phyloP scores from a whole-genome alignment of 495 filamentous ascomycete species.

The Neurospora sublineolata region DNA sequence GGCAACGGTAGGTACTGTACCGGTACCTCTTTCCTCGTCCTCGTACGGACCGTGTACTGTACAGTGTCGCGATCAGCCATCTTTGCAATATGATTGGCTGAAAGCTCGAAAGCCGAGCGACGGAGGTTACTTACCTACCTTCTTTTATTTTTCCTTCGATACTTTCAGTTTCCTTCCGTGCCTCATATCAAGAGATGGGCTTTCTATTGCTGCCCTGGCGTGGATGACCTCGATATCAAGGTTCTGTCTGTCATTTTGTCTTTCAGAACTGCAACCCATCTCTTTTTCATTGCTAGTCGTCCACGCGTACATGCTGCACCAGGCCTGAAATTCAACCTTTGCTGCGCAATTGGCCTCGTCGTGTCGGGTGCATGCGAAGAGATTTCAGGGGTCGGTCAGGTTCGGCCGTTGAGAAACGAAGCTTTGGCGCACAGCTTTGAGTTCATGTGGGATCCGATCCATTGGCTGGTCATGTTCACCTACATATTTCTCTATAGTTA shows the following conservation, averaged over 20 bases:
- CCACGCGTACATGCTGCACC: background rate
- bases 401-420: constrained; percentile 7
- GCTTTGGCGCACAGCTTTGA: constrained; percentile 5
- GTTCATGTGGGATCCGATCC: background rate
- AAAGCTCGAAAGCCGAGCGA: background rate
- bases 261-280: constrained; percentile 7
- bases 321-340: constrained; percentile 7
- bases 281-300: background rate
- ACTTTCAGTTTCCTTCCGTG: background rate
- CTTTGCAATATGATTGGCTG: background rate
- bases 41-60: background rate
- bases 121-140: background rate
- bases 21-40: constrained; percentile 3
- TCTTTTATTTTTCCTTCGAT: constrained; percentile 10
- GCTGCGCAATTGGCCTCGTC: constrained; percentile 3
- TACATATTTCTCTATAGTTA: background rate
- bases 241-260: constrained; percentile 3
- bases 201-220: background rate
- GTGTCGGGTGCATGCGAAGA: constrained; percentile 1
- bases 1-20: constrained; percentile 2
- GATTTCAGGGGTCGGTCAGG: background rate
- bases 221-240: background rate
- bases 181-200: background rate
- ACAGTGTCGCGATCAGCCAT: background rate
- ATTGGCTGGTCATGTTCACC: background rate